Percentiles rank a stretch among this genome's conserved stretches.
Evolutionary conservation across 306 rosid genomes (phyloP).

Genomic region (Castanospermum australe): DNA sequence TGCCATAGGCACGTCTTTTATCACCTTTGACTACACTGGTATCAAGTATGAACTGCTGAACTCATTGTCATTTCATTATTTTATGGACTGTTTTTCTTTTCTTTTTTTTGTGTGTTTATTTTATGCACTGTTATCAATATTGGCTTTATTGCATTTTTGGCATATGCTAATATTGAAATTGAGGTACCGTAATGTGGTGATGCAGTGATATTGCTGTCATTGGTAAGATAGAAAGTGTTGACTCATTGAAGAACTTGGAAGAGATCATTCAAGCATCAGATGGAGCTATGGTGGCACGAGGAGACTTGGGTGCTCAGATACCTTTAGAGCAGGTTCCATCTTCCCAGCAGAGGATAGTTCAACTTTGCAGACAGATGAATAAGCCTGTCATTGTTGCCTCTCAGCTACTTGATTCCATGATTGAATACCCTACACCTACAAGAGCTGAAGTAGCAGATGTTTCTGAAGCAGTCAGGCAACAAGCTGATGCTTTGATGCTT

Average conservation of each 20-base stretch:
- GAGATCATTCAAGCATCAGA: conserved; percentile 90
- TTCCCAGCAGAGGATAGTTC: conserved; percentile 93
- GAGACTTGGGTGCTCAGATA: conserved; percentile 98
- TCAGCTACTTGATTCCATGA: conserved; percentile 97
- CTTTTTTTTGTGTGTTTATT: neutral
- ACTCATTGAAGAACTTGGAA: conserved; percentile 93
- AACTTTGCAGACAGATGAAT: conserved; percentile 90
- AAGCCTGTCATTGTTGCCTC: conserved; percentile 99
- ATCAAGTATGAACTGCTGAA: neutral
- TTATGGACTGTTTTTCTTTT: neutral
- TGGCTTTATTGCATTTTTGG: conserved; percentile 11
- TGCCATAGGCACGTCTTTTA: neutral
- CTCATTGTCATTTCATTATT: neutral
- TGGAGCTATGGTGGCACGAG: conserved; percentile 99
- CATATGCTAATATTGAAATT: neutral
- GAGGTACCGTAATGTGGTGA: conserved; percentile 13
- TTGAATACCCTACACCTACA: conserved; percentile 97
- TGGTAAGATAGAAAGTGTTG: conserved; percentile 96
- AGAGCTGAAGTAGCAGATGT: conserved; percentile 99
- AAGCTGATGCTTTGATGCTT: conserved; percentile 98
- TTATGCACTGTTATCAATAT: neutral
- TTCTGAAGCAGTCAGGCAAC: conserved; percentile 99
- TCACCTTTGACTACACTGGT: conserved; percentile 10
- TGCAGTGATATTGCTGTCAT: conserved; percentile 79
- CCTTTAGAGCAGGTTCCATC: conserved; percentile 96